phyloP scores from a whole-genome alignment of 1,284 basidiomycete genomes.

The Dichomitus squalens region DNA sequence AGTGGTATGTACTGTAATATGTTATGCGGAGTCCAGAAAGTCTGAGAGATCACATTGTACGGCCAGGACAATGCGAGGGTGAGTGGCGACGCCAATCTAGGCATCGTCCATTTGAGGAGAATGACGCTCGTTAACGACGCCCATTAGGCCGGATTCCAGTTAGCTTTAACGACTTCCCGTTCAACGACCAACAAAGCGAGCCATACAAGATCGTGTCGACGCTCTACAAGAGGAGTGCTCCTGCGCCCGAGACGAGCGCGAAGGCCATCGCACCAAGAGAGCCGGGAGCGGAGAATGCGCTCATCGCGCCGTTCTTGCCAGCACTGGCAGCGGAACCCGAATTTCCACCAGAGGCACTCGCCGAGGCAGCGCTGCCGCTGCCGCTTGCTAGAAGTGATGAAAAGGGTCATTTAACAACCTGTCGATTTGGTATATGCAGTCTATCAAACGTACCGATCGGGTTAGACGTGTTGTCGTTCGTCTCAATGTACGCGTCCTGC shows the following conservation, averaged over 20 bases:
- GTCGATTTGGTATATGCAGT: too few species aligned
- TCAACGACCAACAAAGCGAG: constrained; percentile 33
- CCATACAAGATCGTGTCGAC: background rate
- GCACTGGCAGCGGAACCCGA: background rate
- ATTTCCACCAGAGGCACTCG: constrained; percentile 8
- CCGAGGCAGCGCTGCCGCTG: background rate
- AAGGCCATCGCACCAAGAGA: constrained; percentile 13
- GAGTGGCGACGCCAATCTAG: constrained; percentile 2
- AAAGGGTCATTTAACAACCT: too few species aligned
- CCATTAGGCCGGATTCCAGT: background rate
- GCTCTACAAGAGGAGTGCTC: constrained; percentile 17
- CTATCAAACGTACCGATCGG: constrained; percentile 32
- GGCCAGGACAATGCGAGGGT: background rate
- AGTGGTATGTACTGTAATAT: constrained; percentile 8
- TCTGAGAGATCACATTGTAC: background rate
- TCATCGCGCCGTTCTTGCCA: constrained; percentile 15
- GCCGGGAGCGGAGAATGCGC: constrained; percentile 9
- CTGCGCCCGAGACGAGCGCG: constrained; percentile 17
- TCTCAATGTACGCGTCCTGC: constrained; percentile 67
- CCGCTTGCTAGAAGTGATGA: background rate
- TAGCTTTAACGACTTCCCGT: background rate
- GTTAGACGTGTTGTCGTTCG: constrained; percentile 62
- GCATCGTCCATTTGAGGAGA: background rate
- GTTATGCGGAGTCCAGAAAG: background rate
- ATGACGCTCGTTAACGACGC: background rate